A percentile compares a stretch with the other conserved stretches of the same genome.
phyloP scores from a whole-genome alignment of 805 yeast species.

The Yamadazyma endophytica region DNA sequence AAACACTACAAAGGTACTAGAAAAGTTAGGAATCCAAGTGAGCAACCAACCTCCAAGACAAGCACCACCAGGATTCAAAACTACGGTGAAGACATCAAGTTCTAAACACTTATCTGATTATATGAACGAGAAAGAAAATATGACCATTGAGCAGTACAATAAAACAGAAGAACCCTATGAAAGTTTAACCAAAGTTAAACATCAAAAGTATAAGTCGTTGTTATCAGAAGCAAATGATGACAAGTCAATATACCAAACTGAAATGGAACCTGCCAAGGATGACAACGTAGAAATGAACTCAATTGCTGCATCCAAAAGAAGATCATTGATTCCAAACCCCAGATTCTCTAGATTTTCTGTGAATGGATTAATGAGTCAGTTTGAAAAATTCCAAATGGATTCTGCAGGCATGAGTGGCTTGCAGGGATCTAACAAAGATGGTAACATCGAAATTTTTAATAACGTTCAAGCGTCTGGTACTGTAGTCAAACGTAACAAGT shows the following conservation, averaged over 20 bases:
- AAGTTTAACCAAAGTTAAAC: too few species aligned
- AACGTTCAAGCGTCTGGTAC: conserved; percentile 6
- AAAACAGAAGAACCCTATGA: not conserved
- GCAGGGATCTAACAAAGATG: not conserved
- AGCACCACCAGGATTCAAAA: conserved; percentile 5
- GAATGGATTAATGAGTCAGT: conserved; percentile 27
- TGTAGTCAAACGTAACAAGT: conserved; percentile 7
- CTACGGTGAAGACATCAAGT: conserved; percentile 34
- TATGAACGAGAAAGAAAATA: conserved; percentile 11
- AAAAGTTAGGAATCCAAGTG: conserved; percentile 32
- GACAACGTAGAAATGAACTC: conserved; percentile 2
- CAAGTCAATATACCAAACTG: too few species aligned
- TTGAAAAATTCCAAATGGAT: conserved; percentile 7
- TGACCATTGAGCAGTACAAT: conserved; percentile 4
- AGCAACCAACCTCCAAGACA: conserved; percentile 9
- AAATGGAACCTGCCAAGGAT: conserved; percentile 5
- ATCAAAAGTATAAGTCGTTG: conserved; percentile 7
- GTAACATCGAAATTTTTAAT: conserved; percentile 4
- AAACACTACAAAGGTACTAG: conserved; percentile 29
- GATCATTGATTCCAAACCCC: conserved; percentile 37
- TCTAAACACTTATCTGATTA: conserved; percentile 26
- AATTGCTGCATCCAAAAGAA: conserved; percentile 4
- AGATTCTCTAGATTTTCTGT: conserved; percentile 40
- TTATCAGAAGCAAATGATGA: too few species aligned
- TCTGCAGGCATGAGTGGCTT: not conserved